Evolutionary conservation across 179 eudicot species (phyloP), one percentile per base, ranked within the genome.

Genomic region (Spinacia oleracea): DNA sequence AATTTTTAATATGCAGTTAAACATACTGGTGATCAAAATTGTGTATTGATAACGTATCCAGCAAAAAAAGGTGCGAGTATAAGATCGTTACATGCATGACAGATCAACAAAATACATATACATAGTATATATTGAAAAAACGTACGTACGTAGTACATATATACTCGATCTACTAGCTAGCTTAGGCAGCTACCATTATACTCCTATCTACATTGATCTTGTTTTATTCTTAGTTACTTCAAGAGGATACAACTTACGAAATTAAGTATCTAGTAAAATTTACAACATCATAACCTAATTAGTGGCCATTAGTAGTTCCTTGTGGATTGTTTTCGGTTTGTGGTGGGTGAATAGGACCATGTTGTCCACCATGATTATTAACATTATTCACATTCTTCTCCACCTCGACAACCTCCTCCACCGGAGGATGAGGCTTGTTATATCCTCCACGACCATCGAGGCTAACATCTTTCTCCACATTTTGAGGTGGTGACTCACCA

Each of bases 371-470:
- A 34, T 65, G 70, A 65, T 65, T 65, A 35, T 65, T 18, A 8
- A 65, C 70, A 35, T 65, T 35, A 35, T 65, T 35, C 23, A 35
- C 45, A 65, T 0, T 16, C 32, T 65, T 34, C n/a, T 65, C 25
- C 10, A 7, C 43, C 18, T 27, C 31, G 18, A 20, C 77, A 20
- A 18, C 65, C 12, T 74, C 4, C 10, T 42, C 46, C 5, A 9
- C 7, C 0, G 65, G 76, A 31, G 77, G 77, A 25, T n/a, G 77
- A 35, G 77, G 77, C 18, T 73, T 73, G 48, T 73, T 73, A 25
- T 76, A 64, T 6, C 72, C 79, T 16, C 78, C 78, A 42, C 42
- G 56, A 20, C 78, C 78, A 10, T 74, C 38, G 0, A 74, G 20
- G 32, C 46, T 29, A 5, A 56, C 67, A 35, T 74, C 43, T n/a